These are phyloP conservation scores for Volutella citrinella DNA, from an alignment of 2,329 filamentous ascomycete genomes.

Conservation along the genomic window DNA sequence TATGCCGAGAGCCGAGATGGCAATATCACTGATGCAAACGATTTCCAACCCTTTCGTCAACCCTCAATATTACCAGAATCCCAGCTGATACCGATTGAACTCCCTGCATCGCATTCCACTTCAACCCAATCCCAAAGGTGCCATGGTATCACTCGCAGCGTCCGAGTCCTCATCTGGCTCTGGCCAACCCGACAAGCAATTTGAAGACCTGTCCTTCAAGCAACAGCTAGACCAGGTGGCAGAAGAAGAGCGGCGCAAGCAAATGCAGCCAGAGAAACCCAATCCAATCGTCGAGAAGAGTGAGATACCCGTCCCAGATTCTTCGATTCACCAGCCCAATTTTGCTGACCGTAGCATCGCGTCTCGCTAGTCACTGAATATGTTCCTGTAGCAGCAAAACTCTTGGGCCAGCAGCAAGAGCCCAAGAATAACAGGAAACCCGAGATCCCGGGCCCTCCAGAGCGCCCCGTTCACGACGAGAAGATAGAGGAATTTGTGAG, in stretches of 20 bases:
- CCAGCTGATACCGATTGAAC: too few species aligned
- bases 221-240: conserved; percentile 43
- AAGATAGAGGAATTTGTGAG: conserved; percentile 52
- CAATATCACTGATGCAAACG: too few species aligned
- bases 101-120: too few species aligned
- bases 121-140: too few species aligned
- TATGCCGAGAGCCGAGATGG: conserved; percentile 15
- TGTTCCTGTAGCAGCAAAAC: conserved; percentile 39
- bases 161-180: too few species aligned
- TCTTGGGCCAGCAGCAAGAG: conserved; percentile 33
- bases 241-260: conserved; percentile 29
- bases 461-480: conserved; percentile 43
- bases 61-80: too few species aligned
- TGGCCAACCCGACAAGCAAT: too few species aligned
- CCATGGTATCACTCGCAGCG: too few species aligned
- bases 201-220: conserved; percentile 41
- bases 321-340: background rate
- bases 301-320: conserved; percentile 15
- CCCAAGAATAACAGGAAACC: conserved; percentile 16
- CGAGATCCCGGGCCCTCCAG: conserved; percentile 34
- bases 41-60: conserved; percentile 3
- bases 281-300: conserved; percentile 44
- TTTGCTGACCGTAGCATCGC: conserved; percentile 1
- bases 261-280: conserved; percentile 22
- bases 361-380: conserved; percentile 38